Evolutionary conservation across 768 basidiomycete species (phyloP).

Genomic region (Suillus subaureus): DNA sequence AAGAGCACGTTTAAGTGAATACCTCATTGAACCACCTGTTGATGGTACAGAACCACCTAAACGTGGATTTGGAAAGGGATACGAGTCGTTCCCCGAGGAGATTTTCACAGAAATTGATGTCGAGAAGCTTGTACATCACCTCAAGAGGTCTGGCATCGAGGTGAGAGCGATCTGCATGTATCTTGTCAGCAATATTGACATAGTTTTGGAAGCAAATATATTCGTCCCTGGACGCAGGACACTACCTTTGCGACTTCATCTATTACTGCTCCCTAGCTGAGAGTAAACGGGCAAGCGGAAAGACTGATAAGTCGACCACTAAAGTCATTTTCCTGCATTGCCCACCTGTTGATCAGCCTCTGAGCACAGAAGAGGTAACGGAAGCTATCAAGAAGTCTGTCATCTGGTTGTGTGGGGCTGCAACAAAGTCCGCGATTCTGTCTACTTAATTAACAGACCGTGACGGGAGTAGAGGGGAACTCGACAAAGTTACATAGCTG

Average conservation of each 20-base stretch:
- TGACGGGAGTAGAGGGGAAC: not conserved
- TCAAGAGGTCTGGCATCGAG: conserved; percentile 34
- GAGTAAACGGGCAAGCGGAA: conserved; percentile 46
- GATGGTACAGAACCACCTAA: conserved; percentile 33
- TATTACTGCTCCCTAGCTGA: conserved; percentile 79
- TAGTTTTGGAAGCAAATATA: conserved; percentile 54
- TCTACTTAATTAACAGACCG: not conserved
- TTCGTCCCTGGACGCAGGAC: conserved; percentile 75
- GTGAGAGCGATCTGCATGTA: conserved; percentile 24
- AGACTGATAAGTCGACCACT: conserved; percentile 31
- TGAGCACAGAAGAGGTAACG: conserved; percentile 66
- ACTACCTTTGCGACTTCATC: conserved; percentile 76
- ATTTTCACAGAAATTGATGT: conserved; percentile 39
- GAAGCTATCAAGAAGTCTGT: conserved; percentile 63
- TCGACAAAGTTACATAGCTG: conserved; percentile 4
- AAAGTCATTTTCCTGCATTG: conserved; percentile 73
- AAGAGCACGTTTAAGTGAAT: conserved; percentile 30
- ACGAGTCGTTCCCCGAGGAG: conserved; percentile 38
- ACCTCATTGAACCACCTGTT: conserved; percentile 26
- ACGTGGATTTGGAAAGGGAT: conserved; percentile 40
- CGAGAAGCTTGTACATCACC: conserved; percentile 37
- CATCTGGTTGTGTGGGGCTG: conserved; percentile 52
- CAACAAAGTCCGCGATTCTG: conserved; percentile 8
- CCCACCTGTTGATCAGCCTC: conserved; percentile 65
- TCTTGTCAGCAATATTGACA: conserved; percentile 13